Conservation (phyloP, 768 basidiomycete species). For the Lentinus tigrinus region DNA sequence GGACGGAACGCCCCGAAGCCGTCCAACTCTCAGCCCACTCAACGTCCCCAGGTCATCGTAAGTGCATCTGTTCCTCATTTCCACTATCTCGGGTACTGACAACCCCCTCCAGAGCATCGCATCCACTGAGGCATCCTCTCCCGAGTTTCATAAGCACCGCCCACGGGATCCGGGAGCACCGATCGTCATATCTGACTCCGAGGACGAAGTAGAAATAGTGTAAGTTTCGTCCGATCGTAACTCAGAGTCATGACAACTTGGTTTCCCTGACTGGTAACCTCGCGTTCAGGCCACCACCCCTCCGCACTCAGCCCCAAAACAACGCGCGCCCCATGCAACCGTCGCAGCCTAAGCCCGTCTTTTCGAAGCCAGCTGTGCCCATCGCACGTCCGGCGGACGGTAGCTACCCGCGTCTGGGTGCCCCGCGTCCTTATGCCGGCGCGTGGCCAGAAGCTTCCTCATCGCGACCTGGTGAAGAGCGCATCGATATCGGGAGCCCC, state of each 20-base stretch:
- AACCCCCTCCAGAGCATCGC: slow-evolving; percentile 1
- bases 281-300: slow-evolving; percentile 4
- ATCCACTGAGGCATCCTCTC: slow-evolving; percentile 5
- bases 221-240: slow-evolving; percentile 2
- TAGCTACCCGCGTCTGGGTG: slow-evolving; percentile 3
- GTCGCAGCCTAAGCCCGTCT: background rate
- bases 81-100: background rate
- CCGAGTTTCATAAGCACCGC: background rate
- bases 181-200: slow-evolving; percentile 25
- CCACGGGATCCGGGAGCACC: background rate
- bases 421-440: background rate
- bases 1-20: background rate
- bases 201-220: slow-evolving; percentile 18
- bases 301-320: slow-evolving; percentile 16
- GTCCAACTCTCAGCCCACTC: background rate
- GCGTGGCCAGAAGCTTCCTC: slow-evolving; percentile 1
- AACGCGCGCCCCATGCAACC: background rate
- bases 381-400: slow-evolving; percentile 39
- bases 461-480: background rate
- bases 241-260: no score
- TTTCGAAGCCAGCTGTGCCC: slow-evolving; percentile 22
- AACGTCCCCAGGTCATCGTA: slow-evolving; percentile 11
- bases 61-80: background rate
- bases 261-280: no score
- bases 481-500: background rate